A percentile compares a stretch with the other conserved stretches of the same genome.
phyloP scores from a whole-genome alignment of 352 stramenopile species.

The Ophiocytium majus region DNA sequence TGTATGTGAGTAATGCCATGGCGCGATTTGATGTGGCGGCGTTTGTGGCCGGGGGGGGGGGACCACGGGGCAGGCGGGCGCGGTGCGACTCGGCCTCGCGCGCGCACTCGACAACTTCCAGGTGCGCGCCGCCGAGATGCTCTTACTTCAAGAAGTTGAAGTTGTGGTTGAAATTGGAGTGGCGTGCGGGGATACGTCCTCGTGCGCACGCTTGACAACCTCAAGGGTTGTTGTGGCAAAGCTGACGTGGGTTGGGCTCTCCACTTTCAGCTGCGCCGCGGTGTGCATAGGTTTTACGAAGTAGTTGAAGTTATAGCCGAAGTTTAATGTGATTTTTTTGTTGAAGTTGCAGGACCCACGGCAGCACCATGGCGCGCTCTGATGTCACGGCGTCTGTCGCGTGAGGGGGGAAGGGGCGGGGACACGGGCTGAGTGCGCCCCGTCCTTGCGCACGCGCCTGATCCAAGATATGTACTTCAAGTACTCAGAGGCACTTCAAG shows the following conservation, averaged over 20 bases:
- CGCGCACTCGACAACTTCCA: slow-evolving; percentile 71
- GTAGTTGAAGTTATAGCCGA: too few species aligned
- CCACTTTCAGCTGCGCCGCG: slow-evolving; percentile 42
- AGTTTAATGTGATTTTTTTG: too few species aligned
- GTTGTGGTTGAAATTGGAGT: neutral
- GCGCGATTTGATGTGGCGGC: slow-evolving; percentile 84
- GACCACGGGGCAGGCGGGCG: slow-evolving; percentile 79
- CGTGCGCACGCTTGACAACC: too few species aligned
- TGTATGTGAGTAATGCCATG: slow-evolving; percentile 57
- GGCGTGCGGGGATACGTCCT: slow-evolving; percentile 30
- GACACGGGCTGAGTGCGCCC: slow-evolving; percentile 82
- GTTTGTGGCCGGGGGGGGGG: slow-evolving; percentile 84
- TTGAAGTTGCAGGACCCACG: slow-evolving; percentile 52
- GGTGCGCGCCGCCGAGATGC: neutral
- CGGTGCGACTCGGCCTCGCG: slow-evolving; percentile 78
- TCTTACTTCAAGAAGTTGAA: neutral
- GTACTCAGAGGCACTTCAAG: neutral
- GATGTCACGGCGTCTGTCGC: slow-evolving; percentile 86
- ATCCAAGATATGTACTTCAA: slow-evolving; percentile 52
- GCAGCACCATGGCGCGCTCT: slow-evolving; percentile 66
- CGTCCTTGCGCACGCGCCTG: slow-evolving; percentile 78
- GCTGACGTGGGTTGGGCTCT: slow-evolving; percentile 79
- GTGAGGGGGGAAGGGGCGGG: slow-evolving; percentile 78
- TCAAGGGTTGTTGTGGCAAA: too few species aligned
- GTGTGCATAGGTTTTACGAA: neutral